These are phyloP conservation scores for Gonium pectorale DNA, from an alignment of 139 green algal genomes.

Conservation along the genomic window DNA sequence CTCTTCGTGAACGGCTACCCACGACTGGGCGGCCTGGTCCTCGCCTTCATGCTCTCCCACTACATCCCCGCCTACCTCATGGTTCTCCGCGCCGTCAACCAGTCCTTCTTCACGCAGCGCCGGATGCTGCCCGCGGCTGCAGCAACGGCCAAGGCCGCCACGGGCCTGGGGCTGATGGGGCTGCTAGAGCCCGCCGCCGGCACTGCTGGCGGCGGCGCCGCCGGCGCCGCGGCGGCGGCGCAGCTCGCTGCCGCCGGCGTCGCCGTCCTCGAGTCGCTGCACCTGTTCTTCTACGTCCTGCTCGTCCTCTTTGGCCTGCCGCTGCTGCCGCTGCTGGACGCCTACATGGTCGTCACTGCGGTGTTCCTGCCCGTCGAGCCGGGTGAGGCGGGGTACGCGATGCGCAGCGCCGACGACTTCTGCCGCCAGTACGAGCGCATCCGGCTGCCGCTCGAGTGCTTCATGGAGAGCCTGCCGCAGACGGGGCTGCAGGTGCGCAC, in stretches of 20 bases:
- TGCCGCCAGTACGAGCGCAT: constrained; percentile 17
- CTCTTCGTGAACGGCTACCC: background rate
- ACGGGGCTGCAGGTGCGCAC: background rate
- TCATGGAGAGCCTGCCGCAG: constrained; percentile 12
- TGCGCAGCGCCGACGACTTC: background rate
- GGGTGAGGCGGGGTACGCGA: background rate
- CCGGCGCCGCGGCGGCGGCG: background rate
- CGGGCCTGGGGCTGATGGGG: no score
- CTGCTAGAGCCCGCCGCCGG: background rate
- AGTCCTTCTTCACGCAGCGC: background rate
- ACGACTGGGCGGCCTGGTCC: background rate
- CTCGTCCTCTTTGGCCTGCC: background rate
- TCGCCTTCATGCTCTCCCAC: constrained; percentile 1
- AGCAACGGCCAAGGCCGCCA: background rate
- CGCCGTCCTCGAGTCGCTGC: background rate
- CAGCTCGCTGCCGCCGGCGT: background rate
- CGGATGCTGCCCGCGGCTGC: background rate
- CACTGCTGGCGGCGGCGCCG: background rate
- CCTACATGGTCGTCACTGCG: background rate
- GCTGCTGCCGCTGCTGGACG: background rate
- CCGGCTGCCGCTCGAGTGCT: constrained; percentile 10
- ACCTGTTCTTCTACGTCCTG: constrained; percentile 7
- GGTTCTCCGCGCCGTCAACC: background rate
- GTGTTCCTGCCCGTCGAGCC: background rate
- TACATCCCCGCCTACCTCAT: background rate